Base-by-base conservation (phyloP, 805 yeast species). In the Myxozyma monticola region DNA sequence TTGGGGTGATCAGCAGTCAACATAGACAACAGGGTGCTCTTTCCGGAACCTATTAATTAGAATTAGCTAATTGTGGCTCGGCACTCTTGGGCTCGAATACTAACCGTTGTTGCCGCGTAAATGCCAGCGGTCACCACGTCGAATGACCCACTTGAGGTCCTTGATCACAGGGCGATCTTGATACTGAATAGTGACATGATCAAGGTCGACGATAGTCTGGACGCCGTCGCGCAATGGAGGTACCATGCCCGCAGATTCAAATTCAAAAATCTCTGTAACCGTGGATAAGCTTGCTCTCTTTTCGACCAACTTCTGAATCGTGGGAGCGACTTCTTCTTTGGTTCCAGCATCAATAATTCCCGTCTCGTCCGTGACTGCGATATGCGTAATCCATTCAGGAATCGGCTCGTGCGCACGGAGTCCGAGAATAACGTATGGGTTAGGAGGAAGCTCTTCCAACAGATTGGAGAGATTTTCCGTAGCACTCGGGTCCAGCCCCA, bases 1-100 rank as follows among this genome's bases (percentile, higher is more conserved):
- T 91, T 96, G 1, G 99, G 99, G 65, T 91, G 99, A 61, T 91
- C 99, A 3, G 96, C 89, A 0, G 96, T 89, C 25, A 91, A 74
- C 39, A 93, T 66, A 1, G 97, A 80, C 14, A 93, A 68, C 21
- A 91, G 69, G 0, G 99, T 93, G 1, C 96, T 86, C 66, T 91
- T 91, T 0, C 99, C 99, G 0, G 95, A 41, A 5, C 57, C 57
- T 53, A 15, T 4, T 1, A 17, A 1, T 15, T 17, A 38, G 18
- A 15, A 31, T 21, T 17, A 39, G 45, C 24, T 24, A 22, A 5
- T 12, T 6, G 7, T 14, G 26, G 20, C 7, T 9, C n/a, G 26
- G 9, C 31, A 20, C 43, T 26, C 10, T 15, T 30, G 1, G 9
- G 8, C 14, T 7, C 14, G 15, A 4, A 17, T 14, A 31, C 48